phyloP scores from a whole-genome alignment of 1,284 basidiomycete species.

The Microbotryum lychnidis-dioicae region DNA sequence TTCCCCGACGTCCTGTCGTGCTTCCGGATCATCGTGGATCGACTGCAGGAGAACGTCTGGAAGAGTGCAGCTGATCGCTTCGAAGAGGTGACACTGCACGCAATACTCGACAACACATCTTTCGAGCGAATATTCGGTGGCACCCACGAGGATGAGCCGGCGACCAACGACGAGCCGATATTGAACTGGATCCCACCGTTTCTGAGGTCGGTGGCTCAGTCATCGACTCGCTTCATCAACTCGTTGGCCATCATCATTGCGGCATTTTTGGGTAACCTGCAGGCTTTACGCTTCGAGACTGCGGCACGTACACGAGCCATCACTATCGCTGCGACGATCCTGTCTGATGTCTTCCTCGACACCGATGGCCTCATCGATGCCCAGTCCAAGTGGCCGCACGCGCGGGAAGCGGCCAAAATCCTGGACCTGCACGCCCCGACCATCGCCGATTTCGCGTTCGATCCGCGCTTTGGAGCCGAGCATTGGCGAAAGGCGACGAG shows the following conservation, averaged over 20 bases:
- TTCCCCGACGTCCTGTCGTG: slow-evolving; percentile 24
- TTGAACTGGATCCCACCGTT: slow-evolving; percentile 33
- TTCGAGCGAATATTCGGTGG: slow-evolving; percentile 13
- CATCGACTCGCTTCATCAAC: slow-evolving; percentile 23
- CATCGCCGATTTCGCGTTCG: slow-evolving; percentile 23
- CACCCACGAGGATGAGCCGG: neutral
- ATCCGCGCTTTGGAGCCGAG: neutral
- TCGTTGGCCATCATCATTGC: slow-evolving; percentile 28
- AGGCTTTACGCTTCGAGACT: slow-evolving; percentile 23
- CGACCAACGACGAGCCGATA: slow-evolving; percentile 11
- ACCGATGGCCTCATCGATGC: neutral
- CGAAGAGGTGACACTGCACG: slow-evolving; percentile 25
- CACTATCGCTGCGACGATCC: slow-evolving; percentile 20
- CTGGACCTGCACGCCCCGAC: slow-evolving; percentile 27
- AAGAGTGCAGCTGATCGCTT: slow-evolving; percentile 21
- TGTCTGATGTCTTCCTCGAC: slow-evolving; percentile 26
- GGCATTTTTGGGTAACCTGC: slow-evolving; percentile 28
- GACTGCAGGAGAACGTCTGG: neutral
- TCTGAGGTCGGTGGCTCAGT: slow-evolving; percentile 28
- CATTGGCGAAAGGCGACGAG: slow-evolving; percentile 17
- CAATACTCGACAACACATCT: slow-evolving; percentile 24
- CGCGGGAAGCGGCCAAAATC: slow-evolving; percentile 16
- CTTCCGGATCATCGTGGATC: slow-evolving; percentile 23
- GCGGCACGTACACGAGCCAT: slow-evolving; percentile 19
- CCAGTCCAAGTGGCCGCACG: slow-evolving; percentile 20